These are phyloP conservation scores for Lablab purpureus DNA, from an alignment of 306 rosid genomes.

Conservation along the genomic window DNA sequence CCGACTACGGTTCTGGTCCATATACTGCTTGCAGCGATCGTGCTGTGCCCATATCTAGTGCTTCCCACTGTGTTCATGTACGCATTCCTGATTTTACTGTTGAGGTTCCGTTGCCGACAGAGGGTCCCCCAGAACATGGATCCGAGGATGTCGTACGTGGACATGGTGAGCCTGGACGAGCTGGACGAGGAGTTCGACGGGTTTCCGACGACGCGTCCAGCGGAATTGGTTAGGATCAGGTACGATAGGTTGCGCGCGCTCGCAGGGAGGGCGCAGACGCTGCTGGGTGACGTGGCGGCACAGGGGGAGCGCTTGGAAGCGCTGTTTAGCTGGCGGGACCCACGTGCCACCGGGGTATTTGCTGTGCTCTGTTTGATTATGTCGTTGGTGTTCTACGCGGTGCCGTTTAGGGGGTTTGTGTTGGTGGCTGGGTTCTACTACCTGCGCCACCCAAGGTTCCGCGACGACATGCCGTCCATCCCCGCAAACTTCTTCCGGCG, in stretches of 20 bases:
- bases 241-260: conserved; percentile 79
- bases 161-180: conserved; percentile 71
- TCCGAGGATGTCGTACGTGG: conserved; percentile 73
- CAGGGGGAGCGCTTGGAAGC: conserved; percentile 94
- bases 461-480: conserved; percentile 82
- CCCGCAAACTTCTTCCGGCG: conserved; percentile 75
- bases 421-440: conserved; percentile 69
- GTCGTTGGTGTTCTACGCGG: conserved; percentile 70
- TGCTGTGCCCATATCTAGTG: conserved; percentile 63
- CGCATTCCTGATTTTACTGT: conserved; percentile 61
- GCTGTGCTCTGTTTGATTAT: conserved; percentile 69
- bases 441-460: conserved; percentile 83
- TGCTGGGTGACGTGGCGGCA: conserved; percentile 87
- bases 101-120: conserved; percentile 59
- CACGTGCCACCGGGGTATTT: conserved; percentile 85
- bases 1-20: conserved; percentile 74
- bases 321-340: conserved; percentile 78
- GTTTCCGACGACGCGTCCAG: conserved; percentile 63
- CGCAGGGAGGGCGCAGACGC: conserved; percentile 80
- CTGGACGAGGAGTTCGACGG: conserved; percentile 91
- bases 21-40: conserved; percentile 60
- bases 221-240: conserved; percentile 61
- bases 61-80: conserved; percentile 84
- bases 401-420: conserved; percentile 69
- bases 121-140: conserved; percentile 65